Base-by-base conservation (phyloP, 2,329 filamentous ascomycete genomes). In the Aspergillus spinulosporus region DNA sequence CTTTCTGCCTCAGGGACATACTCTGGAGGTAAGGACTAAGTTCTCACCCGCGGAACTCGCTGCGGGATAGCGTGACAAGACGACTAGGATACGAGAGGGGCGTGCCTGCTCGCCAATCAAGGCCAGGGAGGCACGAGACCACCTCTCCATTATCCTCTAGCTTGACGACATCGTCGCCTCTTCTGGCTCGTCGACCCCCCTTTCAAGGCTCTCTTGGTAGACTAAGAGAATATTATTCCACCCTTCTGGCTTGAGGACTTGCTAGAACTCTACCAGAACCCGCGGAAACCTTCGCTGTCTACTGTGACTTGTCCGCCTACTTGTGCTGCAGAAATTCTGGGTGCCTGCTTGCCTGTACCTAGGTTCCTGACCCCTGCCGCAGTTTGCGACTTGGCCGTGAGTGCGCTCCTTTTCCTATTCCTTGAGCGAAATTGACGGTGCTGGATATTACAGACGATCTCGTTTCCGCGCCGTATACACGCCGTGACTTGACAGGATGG, bases 61-160 rank as follows among this genome's bases (percentile, higher is more conserved):
- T 40, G 32, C n/a, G 31, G 21, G 31, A 8, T 42, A 9, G 21
- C 45, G 29, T 28, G 40, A 31, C 32, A 28, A 21, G 21, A 7
- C 26, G 1, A 36, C 15, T 28, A 43, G 43, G 44, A 56, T 48
- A 56, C 51, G 15, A 42, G 52, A 56, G 58, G 58, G 58, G 56
- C 57, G 52, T 39, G 36, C 46, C n/a, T 43, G 15, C 21, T 45
- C 49, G 50, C 58, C 58, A 60, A 60, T 60, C 58, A 60, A 40
- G 37, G 49, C 7, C 31, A 54, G 29, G 56, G 45, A 50, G 56
- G 58, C 58, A 60, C 58, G 58, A 60, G 58, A 60, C 62, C 60
- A 59, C 49, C 44, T 39, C 39, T 40, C 47, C 31, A 15, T 52
- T 29, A 52, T 29, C 21, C 34, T 45, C 51, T 40, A 44, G 39